These are phyloP conservation scores for Solanum bukasovii DNA, from an alignment of 257 asterid genomes.

Conservation along the genomic window DNA sequence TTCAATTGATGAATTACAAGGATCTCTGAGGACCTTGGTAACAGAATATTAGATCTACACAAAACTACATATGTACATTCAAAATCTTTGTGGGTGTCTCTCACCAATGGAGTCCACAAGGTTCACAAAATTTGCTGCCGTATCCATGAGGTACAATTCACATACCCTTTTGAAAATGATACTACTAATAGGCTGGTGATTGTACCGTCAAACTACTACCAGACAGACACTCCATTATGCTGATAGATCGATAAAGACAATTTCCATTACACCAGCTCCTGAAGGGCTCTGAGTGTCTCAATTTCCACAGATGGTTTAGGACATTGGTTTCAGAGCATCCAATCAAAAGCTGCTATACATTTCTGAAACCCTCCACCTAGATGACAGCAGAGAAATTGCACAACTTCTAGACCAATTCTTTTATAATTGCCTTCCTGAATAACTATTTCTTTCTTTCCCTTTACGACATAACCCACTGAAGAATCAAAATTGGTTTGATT, in stretches of 20 bases:
- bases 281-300: background rate
- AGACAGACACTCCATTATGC: background rate
- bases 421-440: background rate
- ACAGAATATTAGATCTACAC: background rate
- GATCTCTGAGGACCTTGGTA: background rate
- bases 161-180: background rate
- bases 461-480: background rate
- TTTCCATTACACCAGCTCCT: background rate
- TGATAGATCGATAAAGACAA: background rate
- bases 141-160: background rate
- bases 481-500: background rate
- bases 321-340: background rate
- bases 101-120: background rate
- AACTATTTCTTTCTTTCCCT: background rate
- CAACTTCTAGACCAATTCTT: background rate
- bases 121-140: constrained; percentile 11
- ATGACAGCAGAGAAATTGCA: background rate
- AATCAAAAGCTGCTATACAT: background rate
- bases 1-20: background rate
- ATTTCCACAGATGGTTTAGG: background rate
- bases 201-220: background rate
- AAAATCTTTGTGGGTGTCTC: background rate
- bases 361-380: background rate
- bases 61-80: constrained; percentile 3
- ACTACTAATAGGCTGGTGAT: background rate